Evolutionary conservation across 192 early-diverging fungal genomes (phyloP), one percentile per base, ranked within the genome.

Genomic region (Mortierella hygrophila): DNA sequence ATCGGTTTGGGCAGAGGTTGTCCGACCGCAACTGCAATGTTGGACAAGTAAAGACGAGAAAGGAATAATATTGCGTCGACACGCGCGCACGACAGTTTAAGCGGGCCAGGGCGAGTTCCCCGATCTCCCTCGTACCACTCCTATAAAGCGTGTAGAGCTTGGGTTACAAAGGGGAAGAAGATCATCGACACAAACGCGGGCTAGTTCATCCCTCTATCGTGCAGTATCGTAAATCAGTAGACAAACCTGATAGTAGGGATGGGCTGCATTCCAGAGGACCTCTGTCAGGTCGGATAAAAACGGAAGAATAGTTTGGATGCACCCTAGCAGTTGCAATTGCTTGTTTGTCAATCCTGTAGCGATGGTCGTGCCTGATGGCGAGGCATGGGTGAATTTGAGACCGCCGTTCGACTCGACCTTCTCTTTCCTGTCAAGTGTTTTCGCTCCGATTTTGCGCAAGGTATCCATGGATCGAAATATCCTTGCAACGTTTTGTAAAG

Each of bases 391-490:
- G 11, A 10, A 11, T 29, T 18, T 44, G 26, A 23, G 15, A 15
- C n/a, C 18, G 9, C 20, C 44, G 29, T 15, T 41, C 6, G 26
- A 35, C 10, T 23, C 3, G 0, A n/a, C 79, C 6, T 78, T 77
- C 23, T 81, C 84, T 16, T 11, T 52, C 21, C 26, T 77, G 23
- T 80, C 76, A 23, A 86, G 41, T 10, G 68, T 44, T 55, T 81
- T 86, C 0, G 76, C 77, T 42, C 84, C 84, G 20, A 86, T 77
- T 40, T 76, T 78, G 32, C 84, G 70, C 37, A 86, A 42, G 4
- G 55, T 81, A 18, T 86, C 84, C 75, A 86, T 73, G 3, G 79
- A 81, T 20, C 84, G 75, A 65, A 86, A 86, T 18, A 86, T 81
- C 38, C 84, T 32, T 3, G 84, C 84, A 26, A 81, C 72, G 75